These are phyloP conservation scores for Phytophthora foliorum DNA, from an alignment of 352 stramenopile species.

Conservation along the genomic window DNA sequence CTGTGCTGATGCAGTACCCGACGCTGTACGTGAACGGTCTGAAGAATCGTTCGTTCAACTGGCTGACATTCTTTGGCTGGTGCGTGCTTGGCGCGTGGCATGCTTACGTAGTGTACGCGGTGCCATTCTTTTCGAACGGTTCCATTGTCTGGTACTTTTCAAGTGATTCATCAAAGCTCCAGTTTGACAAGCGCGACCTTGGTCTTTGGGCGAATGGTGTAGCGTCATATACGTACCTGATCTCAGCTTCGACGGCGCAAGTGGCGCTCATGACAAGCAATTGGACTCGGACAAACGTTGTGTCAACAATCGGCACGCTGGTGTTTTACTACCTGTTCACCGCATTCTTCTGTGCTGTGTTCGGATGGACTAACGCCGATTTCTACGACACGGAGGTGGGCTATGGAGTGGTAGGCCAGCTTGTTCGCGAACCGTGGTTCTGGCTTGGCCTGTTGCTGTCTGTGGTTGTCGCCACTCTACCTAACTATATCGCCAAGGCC, in stretches of 20 bases:
- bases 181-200: conserved; percentile 77
- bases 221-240: conserved; percentile 88
- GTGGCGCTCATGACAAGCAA: conserved; percentile 92
- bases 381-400: conserved; percentile 85
- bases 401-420: conserved; percentile 72
- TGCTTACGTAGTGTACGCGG: conserved; percentile 87
- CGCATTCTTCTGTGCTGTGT: conserved; percentile 85
- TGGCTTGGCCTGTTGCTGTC: conserved; percentile 82
- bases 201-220: conserved; percentile 86
- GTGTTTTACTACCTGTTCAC: conserved; percentile 91
- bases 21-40: conserved; percentile 90
- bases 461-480: conserved; percentile 68
- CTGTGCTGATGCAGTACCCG: conserved; percentile 91
- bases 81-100: conserved; percentile 89
- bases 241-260: conserved; percentile 87
- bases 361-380: conserved; percentile 77
- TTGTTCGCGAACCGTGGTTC: conserved; percentile 82
- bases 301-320: conserved; percentile 82
- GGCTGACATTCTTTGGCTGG: conserved; percentile 90
- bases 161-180: conserved; percentile 52
- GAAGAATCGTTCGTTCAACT: conserved; percentile 92
- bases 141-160: conserved; percentile 89
- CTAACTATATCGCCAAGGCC: conserved; percentile 90
- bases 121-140: conserved; percentile 88
- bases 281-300: conserved; percentile 80